Percentiles rank a stretch among this genome's conserved stretches.
Conservation (phyloP, 2,329 filamentous ascomycete species). For the Aspergillus jensenii region DNA sequence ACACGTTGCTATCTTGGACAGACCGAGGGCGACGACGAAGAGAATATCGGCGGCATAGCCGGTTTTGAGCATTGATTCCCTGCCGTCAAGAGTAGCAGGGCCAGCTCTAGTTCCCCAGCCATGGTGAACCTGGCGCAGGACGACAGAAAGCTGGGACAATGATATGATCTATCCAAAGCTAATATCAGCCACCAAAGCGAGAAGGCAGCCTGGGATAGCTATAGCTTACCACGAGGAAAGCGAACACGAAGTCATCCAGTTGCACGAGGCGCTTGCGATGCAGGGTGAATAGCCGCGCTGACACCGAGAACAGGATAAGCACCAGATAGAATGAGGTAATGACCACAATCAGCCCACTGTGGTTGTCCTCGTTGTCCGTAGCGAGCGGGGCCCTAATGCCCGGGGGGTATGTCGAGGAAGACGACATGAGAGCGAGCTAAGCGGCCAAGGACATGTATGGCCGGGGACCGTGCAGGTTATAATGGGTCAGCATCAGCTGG, state of each 20-base stretch:
- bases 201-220: no score
- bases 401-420: slow-evolving; percentile 14
- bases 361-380: slow-evolving; percentile 37
- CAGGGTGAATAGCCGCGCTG: slow-evolving; percentile 42
- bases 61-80: slow-evolving; percentile 34
- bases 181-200: not conserved
- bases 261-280: slow-evolving; percentile 29
- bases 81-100: slow-evolving; percentile 19
- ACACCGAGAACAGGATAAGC: slow-evolving; percentile 40
- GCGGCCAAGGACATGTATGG: not conserved
- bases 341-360: slow-evolving; percentile 43
- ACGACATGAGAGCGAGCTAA: not conserved
- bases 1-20: slow-evolving; percentile 42
- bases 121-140: slow-evolving; percentile 38
- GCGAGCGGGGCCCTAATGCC: slow-evolving; percentile 35
- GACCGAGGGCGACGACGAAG: slow-evolving; percentile 39
- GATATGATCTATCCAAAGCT: slow-evolving; percentile 29
- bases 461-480: not conserved
- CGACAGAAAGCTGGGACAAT: slow-evolving; percentile 37
- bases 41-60: slow-evolving; percentile 43
- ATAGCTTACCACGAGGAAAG: slow-evolving; percentile 29
- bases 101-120: slow-evolving; percentile 40
- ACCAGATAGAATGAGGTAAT: slow-evolving; percentile 39
- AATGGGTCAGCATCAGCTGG: not conserved
- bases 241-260: slow-evolving; percentile 37